Base-by-base conservation (phyloP, 2,329 filamentous ascomycete species). In the Xylaria sp. region DNA sequence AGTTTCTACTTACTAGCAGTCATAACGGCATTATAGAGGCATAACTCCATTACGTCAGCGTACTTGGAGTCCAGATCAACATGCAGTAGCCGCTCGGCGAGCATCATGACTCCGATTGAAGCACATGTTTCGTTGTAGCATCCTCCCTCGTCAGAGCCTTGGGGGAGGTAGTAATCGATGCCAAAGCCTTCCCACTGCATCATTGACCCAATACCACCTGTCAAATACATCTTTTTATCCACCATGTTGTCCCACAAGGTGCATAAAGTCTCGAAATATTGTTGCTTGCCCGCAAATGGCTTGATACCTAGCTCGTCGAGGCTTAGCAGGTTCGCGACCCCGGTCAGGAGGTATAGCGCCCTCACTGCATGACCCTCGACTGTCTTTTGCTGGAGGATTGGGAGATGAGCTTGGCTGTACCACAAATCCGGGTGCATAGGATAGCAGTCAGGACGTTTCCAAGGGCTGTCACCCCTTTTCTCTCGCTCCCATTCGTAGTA, bases 51-150 rank as follows among this genome's bases (percentile, higher is more conserved):
- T 47, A 90, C 78, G 73, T 90, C 88, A 0, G 81, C 84, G 70
- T 87, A 89, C 32, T 82, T 81, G 0, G 82, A 78, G 72, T 89
- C 79, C 12, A 88, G 79, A 40, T 88, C 82, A 27, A 87, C 73
- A 69, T 87, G 83, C 0, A 90, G 78, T 9, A 90, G 74, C 5
- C 88, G 78, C 69, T 90, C 85, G 0, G 86, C 86, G 1, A 89
- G 78, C 86, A 90, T 88, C 80, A 89, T 87, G 2, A 88, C 83
- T 6, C 85, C 87, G 69, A 90, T 88, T 0, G 84, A 83, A 1
- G 87, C 88, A 73, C 86, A 90, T 0, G 88, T 90, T 76, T 90
- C 88, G 1, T 86, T 83, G 75, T 90, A 90, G 72, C 88, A 90
- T 1, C 87, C 88, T 3, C 88, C 87, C 68, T 89, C 87, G 67